phyloP scores from a whole-genome alignment of 2,329 filamentous ascomycete genomes.

The Corynespora cassiicola region DNA sequence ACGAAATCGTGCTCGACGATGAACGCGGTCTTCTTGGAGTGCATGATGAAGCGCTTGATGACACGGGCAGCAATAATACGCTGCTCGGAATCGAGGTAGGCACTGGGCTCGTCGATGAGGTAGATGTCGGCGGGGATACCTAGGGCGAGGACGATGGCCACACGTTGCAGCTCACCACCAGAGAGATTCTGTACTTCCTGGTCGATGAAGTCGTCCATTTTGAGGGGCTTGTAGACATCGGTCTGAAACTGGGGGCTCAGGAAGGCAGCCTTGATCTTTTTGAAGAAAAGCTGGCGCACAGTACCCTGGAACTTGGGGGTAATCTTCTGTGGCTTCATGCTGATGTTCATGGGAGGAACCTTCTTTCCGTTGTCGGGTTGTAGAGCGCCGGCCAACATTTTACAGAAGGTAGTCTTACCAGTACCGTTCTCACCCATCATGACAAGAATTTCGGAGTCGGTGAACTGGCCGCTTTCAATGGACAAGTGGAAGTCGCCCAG shows the following conservation, averaged over 20 bases:
- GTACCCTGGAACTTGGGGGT: constrained; percentile 98
- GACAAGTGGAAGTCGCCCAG: constrained; percentile 85
- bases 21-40: constrained; percentile 99
- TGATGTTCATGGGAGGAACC: constrained; percentile 94
- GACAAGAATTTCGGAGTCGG: constrained; percentile 97
- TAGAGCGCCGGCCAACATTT: constrained; percentile 88
- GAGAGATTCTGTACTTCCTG: constrained; percentile 99
- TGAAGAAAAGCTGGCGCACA: constrained; percentile 98
- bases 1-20: constrained; percentile 99
- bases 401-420: constrained; percentile 98
- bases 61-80: constrained; percentile 97
- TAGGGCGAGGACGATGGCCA: constrained; percentile 95
- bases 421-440: constrained; percentile 99
- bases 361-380: constrained; percentile 83
- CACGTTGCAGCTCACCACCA: constrained; percentile 98
- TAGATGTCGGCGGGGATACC: constrained; percentile 97
- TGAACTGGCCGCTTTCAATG: constrained; percentile 86
- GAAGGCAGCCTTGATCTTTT: constrained; percentile 98
- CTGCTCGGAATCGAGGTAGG: constrained; percentile 96
- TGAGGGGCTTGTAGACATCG: constrained; percentile 98
- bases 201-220: constrained; percentile 98
- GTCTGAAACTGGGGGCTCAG: constrained; percentile 98
- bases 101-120: constrained; percentile 87
- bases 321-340: constrained; percentile 99
- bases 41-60: constrained; percentile 99